Conservation (phyloP, 2,329 filamentous ascomycete genomes). For the Penicillium glabrum region DNA sequence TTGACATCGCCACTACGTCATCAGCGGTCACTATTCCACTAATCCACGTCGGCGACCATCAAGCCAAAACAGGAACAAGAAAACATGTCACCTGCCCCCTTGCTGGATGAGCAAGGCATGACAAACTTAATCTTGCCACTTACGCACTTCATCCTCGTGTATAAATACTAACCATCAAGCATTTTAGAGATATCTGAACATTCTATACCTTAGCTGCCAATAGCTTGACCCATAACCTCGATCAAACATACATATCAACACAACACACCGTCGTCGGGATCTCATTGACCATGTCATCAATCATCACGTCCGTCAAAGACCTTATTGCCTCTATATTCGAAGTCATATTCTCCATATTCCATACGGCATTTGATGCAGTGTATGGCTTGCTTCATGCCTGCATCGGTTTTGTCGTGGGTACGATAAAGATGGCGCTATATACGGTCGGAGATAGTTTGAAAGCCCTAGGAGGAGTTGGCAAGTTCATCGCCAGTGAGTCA, state of each 20-base stretch:
- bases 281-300: conserved; percentile 12
- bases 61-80: neutral
- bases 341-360: conserved; percentile 16
- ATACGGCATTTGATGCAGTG: conserved; percentile 4
- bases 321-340: conserved; percentile 16
- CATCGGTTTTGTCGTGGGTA: conserved; percentile 5
- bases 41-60: neutral
- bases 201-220: neutral
- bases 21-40: neutral
- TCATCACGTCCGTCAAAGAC: conserved; percentile 19
- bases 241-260: neutral
- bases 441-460: conserved; percentile 3
- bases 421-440: neutral
- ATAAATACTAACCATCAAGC: neutral
- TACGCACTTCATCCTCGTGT: neutral
- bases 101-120: neutral
- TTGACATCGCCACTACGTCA: neutral
- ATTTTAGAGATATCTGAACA: neutral
- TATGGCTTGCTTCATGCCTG: conserved; percentile 1
- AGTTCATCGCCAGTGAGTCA: conserved; percentile 19
- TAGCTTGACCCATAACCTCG: neutral
- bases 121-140: neutral
- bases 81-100: neutral
- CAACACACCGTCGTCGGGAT: neutral
- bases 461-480: conserved; percentile 14